Evolutionary conservation across 176 grass and related monocot species (phyloP), one percentile per base, ranked within the genome.

Genomic region (Canna indica): DNA sequence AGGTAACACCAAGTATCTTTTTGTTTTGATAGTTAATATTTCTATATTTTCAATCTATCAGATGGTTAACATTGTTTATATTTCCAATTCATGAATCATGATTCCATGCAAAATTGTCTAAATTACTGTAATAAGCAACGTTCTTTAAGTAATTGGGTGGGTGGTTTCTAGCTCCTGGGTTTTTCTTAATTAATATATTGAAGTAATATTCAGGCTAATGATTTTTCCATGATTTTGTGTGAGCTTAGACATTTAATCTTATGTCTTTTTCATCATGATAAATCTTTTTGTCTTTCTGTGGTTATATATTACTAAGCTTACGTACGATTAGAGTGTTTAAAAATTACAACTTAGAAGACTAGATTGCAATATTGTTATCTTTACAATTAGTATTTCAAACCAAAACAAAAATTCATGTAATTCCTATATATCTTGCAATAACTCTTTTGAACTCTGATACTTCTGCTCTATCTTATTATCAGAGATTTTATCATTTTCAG

Each of bases 1-100:
- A 93, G 94, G 94, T 99, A 80, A 35, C 39, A 52, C 47, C 36
- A 29, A 22, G 12, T 17, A 1, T 72, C 29, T 39, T 58, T 59
- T 12, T 3, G 5, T 59, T 60, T 44, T 11, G 11, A 70, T 70
- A 70, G 28, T 48, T 50, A 22, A 50, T 70, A 52, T 77, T 1
- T 32, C 67, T 5, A 76, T 16, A 47, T 1, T 64, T 75, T 66
- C 66, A 47, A 29, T 34, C 45, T 54, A 44, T 79, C 41, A 47
- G 33, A 7, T n/a, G 35, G 18, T 16, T 8, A 38, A 38, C 6
- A 10, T 39, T 66, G 18, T 38, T 20, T 64, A 36, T 3, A 10
- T 66, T 38, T 38, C 16, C 35, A 38, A 24, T 38, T 66, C 34
- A 38, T 39, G 18, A 24, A 24, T 66, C 34, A 38, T 39, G 18